A percentile compares a stretch with the other conserved stretches of the same genome.
These are phyloP conservation scores for Cryptosporidium muris DNA, from an alignment of 169 alveolate species.

Conservation along the genomic window DNA sequence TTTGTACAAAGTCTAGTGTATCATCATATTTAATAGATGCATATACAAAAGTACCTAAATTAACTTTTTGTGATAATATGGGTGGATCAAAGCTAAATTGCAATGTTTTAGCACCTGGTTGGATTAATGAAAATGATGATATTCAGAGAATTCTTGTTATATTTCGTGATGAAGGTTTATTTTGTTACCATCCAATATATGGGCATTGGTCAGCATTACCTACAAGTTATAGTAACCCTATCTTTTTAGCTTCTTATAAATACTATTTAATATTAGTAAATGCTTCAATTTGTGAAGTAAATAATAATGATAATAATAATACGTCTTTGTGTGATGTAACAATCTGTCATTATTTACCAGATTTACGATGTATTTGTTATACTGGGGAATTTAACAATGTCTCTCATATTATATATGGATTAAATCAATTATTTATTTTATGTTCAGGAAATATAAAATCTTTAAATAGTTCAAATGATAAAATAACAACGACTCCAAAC, in stretches of 20 bases:
- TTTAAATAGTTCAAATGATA: background rate
- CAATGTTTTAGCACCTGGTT: slow-evolving; percentile 12
- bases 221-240: slow-evolving; percentile 50
- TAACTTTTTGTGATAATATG: slow-evolving; percentile 47
- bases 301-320: background rate
- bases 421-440: slow-evolving; percentile 37
- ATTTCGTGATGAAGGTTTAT: slow-evolving; percentile 60
- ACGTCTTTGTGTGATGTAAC: slow-evolving; percentile 53
- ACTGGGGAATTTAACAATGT: slow-evolving; percentile 68
- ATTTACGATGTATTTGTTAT: slow-evolving; percentile 51
- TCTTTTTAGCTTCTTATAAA: slow-evolving; percentile 36
- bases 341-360: slow-evolving; percentile 53
- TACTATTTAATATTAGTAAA: slow-evolving; percentile 39
- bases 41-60: slow-evolving; percentile 16
- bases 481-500: slow-evolving; percentile 10
- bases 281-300: background rate
- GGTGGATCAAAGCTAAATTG: slow-evolving; percentile 60
- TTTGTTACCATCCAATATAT: slow-evolving; percentile 59
- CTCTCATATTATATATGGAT: slow-evolving; percentile 38
- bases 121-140: slow-evolving; percentile 25
- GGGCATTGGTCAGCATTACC: slow-evolving; percentile 68
- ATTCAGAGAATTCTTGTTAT: slow-evolving; percentile 20
- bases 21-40: slow-evolving; percentile 16
- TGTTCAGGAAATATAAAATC: slow-evolving; percentile 24
- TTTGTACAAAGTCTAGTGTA: slow-evolving; percentile 39